Evolutionary conservation across 106 monocot species (phyloP).

Genomic region (Apostasia ramifera): DNA sequence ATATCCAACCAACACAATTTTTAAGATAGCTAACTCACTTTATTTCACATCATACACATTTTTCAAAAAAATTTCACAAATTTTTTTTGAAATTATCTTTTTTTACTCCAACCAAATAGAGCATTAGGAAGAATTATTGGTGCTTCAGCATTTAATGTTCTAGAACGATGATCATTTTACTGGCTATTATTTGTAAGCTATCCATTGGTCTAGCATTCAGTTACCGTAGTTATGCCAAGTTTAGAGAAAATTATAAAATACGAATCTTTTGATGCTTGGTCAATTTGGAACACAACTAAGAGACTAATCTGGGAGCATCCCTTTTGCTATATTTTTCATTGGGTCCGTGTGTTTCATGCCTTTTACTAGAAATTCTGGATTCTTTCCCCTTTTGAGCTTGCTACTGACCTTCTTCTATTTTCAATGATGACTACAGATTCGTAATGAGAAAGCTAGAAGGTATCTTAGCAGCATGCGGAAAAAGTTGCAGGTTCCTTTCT

Average conservation of each 20-base stretch:
- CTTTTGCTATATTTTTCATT: not conserved
- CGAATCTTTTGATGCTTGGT: not conserved
- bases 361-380: not conserved
- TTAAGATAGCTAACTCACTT: no score
- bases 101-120: no score
- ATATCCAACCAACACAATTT: no score
- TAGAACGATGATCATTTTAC: not conserved
- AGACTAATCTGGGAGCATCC: not conserved
- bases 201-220: no score
- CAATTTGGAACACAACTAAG: not conserved
- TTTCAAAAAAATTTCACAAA: no score
- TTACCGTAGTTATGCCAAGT: no score
- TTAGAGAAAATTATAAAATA: no score
- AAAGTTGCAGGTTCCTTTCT: conserved; percentile 21
- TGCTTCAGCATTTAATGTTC: no score
- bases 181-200: not conserved
- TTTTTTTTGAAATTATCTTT: no score
- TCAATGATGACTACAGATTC: conserved; percentile 11
- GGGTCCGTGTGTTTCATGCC: not conserved
- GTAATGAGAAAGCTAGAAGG: conserved; percentile 32
- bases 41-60: no score
- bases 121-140: no score
- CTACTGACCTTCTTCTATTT: not conserved
- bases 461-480: conserved; percentile 25
- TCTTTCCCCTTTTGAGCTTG: not conserved